These are phyloP conservation scores for Jackrogersella minutella DNA, from an alignment of 495 filamentous ascomycete genomes.

Conservation along the genomic window DNA sequence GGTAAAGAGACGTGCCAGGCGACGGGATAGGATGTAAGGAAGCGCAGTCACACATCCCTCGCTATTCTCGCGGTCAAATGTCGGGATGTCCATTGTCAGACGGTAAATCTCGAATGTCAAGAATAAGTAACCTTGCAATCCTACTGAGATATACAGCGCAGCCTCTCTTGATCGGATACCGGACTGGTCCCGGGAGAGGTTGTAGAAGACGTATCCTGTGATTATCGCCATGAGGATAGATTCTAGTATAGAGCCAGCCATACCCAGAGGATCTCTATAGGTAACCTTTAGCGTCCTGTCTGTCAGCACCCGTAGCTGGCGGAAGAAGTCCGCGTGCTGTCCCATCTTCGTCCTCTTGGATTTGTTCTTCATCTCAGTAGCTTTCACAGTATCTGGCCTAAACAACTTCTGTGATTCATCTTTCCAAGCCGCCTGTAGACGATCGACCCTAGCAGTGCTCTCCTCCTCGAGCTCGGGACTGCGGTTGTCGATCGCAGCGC, in stretches of 20 bases:
- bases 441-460: constrained; percentile 63
- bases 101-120: constrained; percentile 77
- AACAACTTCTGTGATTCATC: constrained; percentile 44
- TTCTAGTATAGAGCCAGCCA: constrained; percentile 70
- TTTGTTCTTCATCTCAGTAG: not conserved
- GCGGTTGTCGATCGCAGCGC: constrained; percentile 74
- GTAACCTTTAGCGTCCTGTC: constrained; percentile 71
- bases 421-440: constrained; percentile 63
- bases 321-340: constrained; percentile 57
- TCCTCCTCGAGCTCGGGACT: constrained; percentile 65
- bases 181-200: constrained; percentile 64
- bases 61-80: constrained; percentile 76
- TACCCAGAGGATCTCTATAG: constrained; percentile 74
- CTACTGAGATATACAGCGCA: constrained; percentile 70
- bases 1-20: constrained; percentile 67
- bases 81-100: constrained; percentile 71
- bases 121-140: constrained; percentile 76
- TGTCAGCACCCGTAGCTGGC: constrained; percentile 70
- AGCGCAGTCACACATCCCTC: constrained; percentile 74
- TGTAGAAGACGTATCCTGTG: constrained; percentile 74
- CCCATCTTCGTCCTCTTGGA: constrained; percentile 20
- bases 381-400: constrained; percentile 2
- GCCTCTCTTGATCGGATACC: constrained; percentile 73
- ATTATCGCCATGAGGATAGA: constrained; percentile 72
- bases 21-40: constrained; percentile 69